Base-by-base conservation (phyloP, 169 alveolate genomes). In the Plasmodium berghei region DNA sequence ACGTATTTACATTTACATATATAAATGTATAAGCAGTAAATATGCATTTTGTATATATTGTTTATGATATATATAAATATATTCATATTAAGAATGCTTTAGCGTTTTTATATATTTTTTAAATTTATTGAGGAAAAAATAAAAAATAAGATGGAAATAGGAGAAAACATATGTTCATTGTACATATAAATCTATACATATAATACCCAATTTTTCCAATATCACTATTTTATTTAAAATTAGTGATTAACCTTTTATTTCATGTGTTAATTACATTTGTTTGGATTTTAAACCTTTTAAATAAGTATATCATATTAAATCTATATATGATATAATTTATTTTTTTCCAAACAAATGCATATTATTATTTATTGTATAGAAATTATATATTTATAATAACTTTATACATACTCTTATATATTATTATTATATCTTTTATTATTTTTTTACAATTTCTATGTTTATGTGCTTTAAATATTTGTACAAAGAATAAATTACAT, bases 401-500 rank as follows among this genome's bases (percentile, higher is more conserved):
- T 26, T 22, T 52, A 34, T 70, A 26, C 28, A 54, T 69, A 70
- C 77, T 9, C 2, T 28, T 10, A n/a, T 5, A 22, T 20, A 3
- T 34, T 34, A 1, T 5, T 34, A 34, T 34, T 70, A 34, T 28
- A 48, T n/a, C 22, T 10, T 70, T 46, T 48, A 45, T 70, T 70
- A 56, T 24, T 61, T 42, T 10, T 28, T 56, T 34, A 18, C 67
- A 9, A n/a, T 58, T 58, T 58, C 18, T 26, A 56, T 1, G 48
- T 40, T 48, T 70, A 58, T 70, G 48, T 70, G 77, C 77, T 70
- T 70, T 70, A 70, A 70, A 20, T 10, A 42, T 45, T 70, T 70
- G 46, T 40, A 42, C 66, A 61, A 56, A 56, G 24, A 70, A n/a
- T 45, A 16, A 14, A 52, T 49, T 45, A 70, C 62, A 16, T 70